A percentile compares a stretch with the other conserved stretches of the same genome.
Conservation (phyloP, 805 yeast species). For the Barnettozyma wickerhamii region DNA sequence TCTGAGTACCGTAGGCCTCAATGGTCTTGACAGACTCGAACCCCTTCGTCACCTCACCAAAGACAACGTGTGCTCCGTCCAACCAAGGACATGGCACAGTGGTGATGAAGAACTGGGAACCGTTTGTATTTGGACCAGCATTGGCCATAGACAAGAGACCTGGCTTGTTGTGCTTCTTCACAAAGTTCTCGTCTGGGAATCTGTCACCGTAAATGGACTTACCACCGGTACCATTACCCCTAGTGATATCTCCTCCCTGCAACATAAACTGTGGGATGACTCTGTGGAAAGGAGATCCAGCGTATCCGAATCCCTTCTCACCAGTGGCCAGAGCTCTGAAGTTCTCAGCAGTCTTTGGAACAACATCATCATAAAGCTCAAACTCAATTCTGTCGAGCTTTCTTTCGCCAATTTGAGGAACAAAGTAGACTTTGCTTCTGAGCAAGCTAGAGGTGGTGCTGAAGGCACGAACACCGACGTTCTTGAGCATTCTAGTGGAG, state of each 20-base stretch:
- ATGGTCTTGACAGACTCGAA: slow-evolving; percentile 79
- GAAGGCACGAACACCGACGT: slow-evolving; percentile 19
- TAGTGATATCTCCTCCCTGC: slow-evolving; percentile 95
- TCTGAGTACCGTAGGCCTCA: slow-evolving; percentile 69
- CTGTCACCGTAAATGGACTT: slow-evolving; percentile 80
- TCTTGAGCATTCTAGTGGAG: slow-evolving; percentile 15
- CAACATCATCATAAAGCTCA: slow-evolving; percentile 38
- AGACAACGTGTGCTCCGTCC: slow-evolving; percentile 93
- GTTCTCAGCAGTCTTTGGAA: slow-evolving; percentile 94
- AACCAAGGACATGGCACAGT: slow-evolving; percentile 85
- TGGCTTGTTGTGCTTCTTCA: slow-evolving; percentile 71
- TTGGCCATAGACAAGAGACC: slow-evolving; percentile 94
- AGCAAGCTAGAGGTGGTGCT: slow-evolving; percentile 24
- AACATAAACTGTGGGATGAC: slow-evolving; percentile 97
- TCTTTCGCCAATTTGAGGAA: slow-evolving; percentile 50
- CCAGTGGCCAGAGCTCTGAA: slow-evolving; percentile 95
- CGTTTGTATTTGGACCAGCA: slow-evolving; percentile 98
- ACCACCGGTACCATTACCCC: slow-evolving; percentile 97
- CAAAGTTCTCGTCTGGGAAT: slow-evolving; percentile 76
- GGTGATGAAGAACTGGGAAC: slow-evolving; percentile 95
- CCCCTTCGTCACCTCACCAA: slow-evolving; percentile 89
- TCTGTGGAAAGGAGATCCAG: slow-evolving; percentile 90
- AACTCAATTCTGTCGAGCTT: slow-evolving; percentile 37
- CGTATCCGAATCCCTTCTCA: slow-evolving; percentile 94
- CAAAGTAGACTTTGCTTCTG: slow-evolving; percentile 52